phyloP scores from a whole-genome alignment of 2,329 filamentous ascomycete genomes.

The Colletotrichum chrysophilum region DNA sequence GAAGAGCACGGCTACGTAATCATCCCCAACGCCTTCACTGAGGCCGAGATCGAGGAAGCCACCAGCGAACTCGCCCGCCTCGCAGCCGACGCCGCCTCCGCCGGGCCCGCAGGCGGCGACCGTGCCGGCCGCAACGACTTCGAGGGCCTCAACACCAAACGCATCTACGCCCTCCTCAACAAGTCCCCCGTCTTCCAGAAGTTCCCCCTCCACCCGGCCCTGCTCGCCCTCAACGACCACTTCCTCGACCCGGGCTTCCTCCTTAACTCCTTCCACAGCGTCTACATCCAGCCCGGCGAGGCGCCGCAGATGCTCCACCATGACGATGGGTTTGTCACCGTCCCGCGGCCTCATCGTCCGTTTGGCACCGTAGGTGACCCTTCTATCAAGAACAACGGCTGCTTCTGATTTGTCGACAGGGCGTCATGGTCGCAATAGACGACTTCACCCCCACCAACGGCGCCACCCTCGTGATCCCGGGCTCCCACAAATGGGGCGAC shows the following conservation, averaged over 20 bases:
- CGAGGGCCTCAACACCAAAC: conserved; percentile 39
- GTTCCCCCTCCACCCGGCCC: conserved; percentile 35
- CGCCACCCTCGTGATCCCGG: conserved; percentile 38
- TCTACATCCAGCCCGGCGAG: conserved; percentile 43
- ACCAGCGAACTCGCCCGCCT: conserved; percentile 28
- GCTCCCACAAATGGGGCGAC: conserved; percentile 36
- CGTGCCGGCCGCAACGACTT: conserved; percentile 37
- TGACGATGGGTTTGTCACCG: conserved; percentile 31
- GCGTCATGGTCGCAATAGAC: conserved; percentile 34
- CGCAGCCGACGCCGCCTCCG: not conserved
- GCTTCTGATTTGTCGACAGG: conserved; percentile 8
- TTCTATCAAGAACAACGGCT: not conserved
- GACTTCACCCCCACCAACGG: conserved; percentile 37
- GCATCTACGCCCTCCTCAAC: conserved; percentile 42
- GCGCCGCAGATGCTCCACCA: conserved; percentile 40
- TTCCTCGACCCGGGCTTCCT: conserved; percentile 43
- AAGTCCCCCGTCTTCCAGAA: conserved; percentile 43
- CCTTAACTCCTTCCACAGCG: conserved; percentile 39
- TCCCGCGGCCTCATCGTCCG: conserved; percentile 37
- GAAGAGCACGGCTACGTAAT: conserved; percentile 37
- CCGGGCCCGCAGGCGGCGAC: conserved; percentile 29
- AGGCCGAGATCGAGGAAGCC: conserved; percentile 32
- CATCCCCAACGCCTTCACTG: conserved; percentile 34
- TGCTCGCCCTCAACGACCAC: conserved; percentile 42
- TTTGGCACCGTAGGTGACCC: conserved; percentile 32